Percentiles rank a stretch among this genome's conserved stretches.
Evolutionary conservation across 257 asterid species (phyloP).

Genomic region (Jacaranda copaia): DNA sequence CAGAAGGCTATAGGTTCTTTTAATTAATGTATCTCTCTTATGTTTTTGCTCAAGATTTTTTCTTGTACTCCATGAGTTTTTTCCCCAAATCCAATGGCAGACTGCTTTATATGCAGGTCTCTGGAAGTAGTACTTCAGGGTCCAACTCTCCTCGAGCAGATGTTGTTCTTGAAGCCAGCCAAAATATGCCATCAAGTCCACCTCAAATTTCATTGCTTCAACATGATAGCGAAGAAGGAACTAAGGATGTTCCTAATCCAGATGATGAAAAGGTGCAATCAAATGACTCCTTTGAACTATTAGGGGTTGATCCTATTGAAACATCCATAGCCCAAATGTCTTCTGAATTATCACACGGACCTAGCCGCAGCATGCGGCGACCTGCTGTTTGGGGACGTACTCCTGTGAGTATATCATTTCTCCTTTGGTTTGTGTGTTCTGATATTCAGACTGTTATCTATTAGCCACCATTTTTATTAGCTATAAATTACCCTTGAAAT

Average conservation of each 20-base stretch:
- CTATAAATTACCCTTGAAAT: constrained; percentile 10
- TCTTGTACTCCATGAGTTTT: constrained; percentile 12
- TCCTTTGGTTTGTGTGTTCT: constrained; percentile 25
- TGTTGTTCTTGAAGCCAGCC: constrained; percentile 43
- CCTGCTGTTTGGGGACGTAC: constrained; percentile 79
- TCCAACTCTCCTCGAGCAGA: constrained; percentile 51
- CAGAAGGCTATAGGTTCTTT: not conserved
- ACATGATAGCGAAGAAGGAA: constrained; percentile 44
- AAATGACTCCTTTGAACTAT: constrained; percentile 41
- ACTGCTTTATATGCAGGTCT: constrained; percentile 53
- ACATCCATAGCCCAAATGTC: constrained; percentile 43
- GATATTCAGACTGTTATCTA: constrained; percentile 16
- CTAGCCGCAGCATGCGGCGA: constrained; percentile 49
- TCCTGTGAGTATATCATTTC: constrained; percentile 64
- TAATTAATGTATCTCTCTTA: not conserved
- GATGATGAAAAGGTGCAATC: constrained; percentile 44
- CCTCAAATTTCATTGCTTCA: constrained; percentile 45
- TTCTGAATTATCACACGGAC: constrained; percentile 49
- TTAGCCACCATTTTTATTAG: constrained; percentile 7
- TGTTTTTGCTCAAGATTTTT: not conserved
- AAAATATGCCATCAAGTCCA: constrained; percentile 41
- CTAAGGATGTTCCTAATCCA: constrained; percentile 33
- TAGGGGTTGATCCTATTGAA: constrained; percentile 48
- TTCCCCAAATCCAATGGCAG: constrained; percentile 28
- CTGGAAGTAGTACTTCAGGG: constrained; percentile 52